A percentile compares a stretch with the other conserved stretches of the same genome.
Evolutionary conservation across 2,329 filamentous ascomycete genomes (phyloP).

Genomic region (Zasmidium cellare): DNA sequence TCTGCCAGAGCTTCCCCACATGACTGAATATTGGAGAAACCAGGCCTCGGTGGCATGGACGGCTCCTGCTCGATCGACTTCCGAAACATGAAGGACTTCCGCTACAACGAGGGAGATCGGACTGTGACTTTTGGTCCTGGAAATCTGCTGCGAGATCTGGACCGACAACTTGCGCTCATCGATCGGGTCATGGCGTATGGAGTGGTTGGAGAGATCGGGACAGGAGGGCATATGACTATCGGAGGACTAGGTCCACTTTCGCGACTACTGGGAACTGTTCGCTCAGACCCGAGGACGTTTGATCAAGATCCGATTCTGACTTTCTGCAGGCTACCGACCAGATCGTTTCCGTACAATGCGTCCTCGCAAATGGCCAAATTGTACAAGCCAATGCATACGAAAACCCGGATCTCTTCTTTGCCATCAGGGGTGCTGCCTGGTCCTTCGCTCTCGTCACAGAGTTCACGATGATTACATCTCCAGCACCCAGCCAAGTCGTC

Average conservation of each 20-base stretch:
- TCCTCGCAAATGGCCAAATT: constrained; percentile 41
- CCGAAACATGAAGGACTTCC: constrained; percentile 9
- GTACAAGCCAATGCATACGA: constrained; percentile 37
- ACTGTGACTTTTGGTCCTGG: constrained; percentile 17
- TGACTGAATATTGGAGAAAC: neutral
- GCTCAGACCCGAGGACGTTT: neutral
- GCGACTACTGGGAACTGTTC: constrained; percentile 52
- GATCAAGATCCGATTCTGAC: neutral
- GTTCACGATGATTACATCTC: constrained; percentile 28
- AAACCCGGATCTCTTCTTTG: constrained; percentile 31
- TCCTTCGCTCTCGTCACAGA: constrained; percentile 32
- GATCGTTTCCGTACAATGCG: constrained; percentile 41
- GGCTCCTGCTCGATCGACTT: constrained; percentile 16
- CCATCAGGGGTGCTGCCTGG: constrained; percentile 27
- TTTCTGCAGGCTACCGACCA: constrained; percentile 44
- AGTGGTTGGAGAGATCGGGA: constrained; percentile 15
- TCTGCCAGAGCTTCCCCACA: neutral
- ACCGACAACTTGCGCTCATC: constrained; percentile 8
- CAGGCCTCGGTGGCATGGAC: constrained; percentile 18
- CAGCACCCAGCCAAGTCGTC: constrained; percentile 19
- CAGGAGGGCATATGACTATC: constrained; percentile 21
- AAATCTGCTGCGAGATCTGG: constrained; percentile 15
- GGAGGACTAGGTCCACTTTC: constrained; percentile 45
- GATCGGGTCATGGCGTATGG: constrained; percentile 16
- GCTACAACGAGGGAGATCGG: neutral